These are phyloP conservation scores for Pseudopithomyces chartarum DNA, from an alignment of 2,329 filamentous ascomycete genomes.

Conservation along the genomic window DNA sequence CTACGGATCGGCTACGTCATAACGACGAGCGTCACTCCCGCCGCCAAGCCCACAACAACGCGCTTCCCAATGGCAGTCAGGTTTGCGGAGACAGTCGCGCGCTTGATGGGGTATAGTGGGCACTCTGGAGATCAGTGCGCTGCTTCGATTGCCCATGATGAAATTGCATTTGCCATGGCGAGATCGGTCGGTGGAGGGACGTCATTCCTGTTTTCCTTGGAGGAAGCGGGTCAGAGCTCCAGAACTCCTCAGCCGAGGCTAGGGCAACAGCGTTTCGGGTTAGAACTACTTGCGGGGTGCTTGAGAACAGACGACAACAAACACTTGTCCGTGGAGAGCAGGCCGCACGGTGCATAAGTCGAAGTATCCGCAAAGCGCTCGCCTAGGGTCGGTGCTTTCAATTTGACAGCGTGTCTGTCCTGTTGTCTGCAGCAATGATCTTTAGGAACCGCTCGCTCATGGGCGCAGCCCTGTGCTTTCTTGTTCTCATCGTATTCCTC, in stretches of 20 bases:
- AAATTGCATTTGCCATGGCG: slow-evolving; percentile 16
- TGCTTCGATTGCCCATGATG: slow-evolving; percentile 18
- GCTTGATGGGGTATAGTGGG: slow-evolving; percentile 12
- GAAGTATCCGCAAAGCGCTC: neutral
- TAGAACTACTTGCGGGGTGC: neutral
- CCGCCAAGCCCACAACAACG: neutral
- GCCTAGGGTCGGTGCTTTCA: neutral
- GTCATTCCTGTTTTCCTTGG: slow-evolving; percentile 12
- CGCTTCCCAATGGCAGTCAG: slow-evolving; percentile 2
- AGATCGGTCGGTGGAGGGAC: slow-evolving; percentile 14
- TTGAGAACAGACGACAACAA: neutral
- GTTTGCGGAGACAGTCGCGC: slow-evolving; percentile 1
- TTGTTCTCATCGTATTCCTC: slow-evolving; percentile 22
- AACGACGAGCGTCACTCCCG: neutral
- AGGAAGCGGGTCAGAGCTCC: slow-evolving; percentile 12
- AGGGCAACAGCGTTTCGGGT: neutral
- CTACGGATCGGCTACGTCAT: neutral
- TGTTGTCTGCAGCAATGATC: neutral
- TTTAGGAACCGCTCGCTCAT: slow-evolving; percentile 8
- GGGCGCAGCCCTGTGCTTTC: slow-evolving; percentile 9
- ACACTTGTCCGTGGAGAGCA: too few relatives aligned
- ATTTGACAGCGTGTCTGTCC: neutral
- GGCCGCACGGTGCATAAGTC: neutral
- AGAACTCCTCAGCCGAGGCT: neutral
- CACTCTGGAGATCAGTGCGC: slow-evolving; percentile 6